Evolutionary conservation across 1,284 basidiomycete species (phyloP).

Genomic region (Puccinia sorghi): DNA sequence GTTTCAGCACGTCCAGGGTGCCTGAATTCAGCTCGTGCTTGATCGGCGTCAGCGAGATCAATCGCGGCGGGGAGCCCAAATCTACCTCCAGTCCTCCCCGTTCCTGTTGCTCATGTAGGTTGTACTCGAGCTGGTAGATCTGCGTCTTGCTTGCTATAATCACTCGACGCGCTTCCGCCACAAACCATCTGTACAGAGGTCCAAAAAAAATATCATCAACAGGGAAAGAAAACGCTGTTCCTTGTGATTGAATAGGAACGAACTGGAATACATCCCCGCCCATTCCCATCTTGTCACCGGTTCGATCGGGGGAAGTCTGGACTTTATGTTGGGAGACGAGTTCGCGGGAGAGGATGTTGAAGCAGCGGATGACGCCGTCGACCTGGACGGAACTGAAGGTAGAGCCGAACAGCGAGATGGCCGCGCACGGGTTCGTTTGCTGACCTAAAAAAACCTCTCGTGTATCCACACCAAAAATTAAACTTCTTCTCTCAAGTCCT

Average conservation of each 20-base stretch:
- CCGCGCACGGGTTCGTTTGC: constrained; percentile 49
- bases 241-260: neutral
- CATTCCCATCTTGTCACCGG: neutral
- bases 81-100: constrained; percentile 8
- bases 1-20: constrained; percentile 43
- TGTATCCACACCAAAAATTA: neutral
- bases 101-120: neutral
- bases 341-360: constrained; percentile 36
- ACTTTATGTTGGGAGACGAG: constrained; percentile 46
- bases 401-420: constrained; percentile 46
- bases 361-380: constrained; percentile 46
- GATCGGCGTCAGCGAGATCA: constrained; percentile 42
- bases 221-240: neutral
- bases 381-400: constrained; percentile 44
- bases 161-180: constrained; percentile 44
- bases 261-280: constrained; percentile 41
- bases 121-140: constrained; percentile 44
- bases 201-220: neutral
- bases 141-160: constrained; percentile 46
- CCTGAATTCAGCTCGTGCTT: constrained; percentile 41
- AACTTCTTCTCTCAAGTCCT: neutral
- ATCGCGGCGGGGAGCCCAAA: constrained; percentile 18
- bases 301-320: constrained; percentile 10
- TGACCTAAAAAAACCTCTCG: constrained; percentile 8
- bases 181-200: constrained; percentile 36